A percentile compares a stretch with the other conserved stretches of the same genome.
These are phyloP conservation scores for Leptographium galeiforme DNA, from an alignment of 2,329 filamentous ascomycete species.

Conservation along the genomic window DNA sequence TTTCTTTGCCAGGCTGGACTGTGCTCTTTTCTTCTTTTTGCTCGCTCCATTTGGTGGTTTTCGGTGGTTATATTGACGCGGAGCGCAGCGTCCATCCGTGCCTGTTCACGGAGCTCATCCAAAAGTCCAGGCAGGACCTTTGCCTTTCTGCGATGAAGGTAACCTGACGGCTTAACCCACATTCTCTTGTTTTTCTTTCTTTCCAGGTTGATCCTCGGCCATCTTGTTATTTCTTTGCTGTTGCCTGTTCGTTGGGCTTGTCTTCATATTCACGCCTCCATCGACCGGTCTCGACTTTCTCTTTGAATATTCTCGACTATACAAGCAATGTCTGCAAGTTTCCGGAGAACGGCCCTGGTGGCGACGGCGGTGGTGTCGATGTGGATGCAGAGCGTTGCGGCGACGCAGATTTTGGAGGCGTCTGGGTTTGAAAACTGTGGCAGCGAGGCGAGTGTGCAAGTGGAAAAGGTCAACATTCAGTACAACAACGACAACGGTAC, in stretches of 20 bases:
- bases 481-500: constrained; percentile 65
- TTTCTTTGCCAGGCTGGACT: neutral
- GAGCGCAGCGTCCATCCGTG: no score
- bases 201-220: constrained; percentile 48
- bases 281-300: neutral
- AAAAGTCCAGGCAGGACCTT: neutral
- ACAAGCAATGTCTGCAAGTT: constrained; percentile 4
- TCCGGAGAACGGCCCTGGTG: constrained; percentile 10
- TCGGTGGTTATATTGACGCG: no score
- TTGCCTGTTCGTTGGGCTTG: neutral
- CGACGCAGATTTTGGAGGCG: constrained; percentile 62
- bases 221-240: constrained; percentile 17
- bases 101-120: neutral
- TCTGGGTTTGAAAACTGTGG: constrained; percentile 66
- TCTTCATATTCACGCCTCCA: neutral
- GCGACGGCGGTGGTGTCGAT: constrained; percentile 12
- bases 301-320: neutral
- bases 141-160: neutral
- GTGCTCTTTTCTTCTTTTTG: constrained; percentile 3
- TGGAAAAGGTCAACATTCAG: constrained; percentile 61
- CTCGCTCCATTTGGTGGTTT: neutral
- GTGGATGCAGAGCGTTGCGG: constrained; percentile 38
- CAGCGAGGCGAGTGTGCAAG: constrained; percentile 43
- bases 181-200: constrained; percentile 24
- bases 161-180: neutral